Conservation (phyloP, 495 filamentous ascomycete genomes). For the Elasticomyces elasticus region DNA sequence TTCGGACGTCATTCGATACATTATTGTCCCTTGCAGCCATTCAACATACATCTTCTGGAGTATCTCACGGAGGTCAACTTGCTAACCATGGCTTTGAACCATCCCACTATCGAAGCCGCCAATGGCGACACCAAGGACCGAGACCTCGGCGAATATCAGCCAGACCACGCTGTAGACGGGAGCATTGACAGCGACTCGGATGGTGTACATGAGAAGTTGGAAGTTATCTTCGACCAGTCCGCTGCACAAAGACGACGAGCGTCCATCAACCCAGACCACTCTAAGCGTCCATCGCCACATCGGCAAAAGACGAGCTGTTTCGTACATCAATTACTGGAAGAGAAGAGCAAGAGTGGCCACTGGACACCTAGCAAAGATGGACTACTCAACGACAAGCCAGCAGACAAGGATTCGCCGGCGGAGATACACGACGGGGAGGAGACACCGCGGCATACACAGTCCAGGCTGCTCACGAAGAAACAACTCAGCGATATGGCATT, state of each 20-base stretch:
- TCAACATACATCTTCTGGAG: too few relatives aligned
- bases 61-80: too few relatives aligned
- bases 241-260: slow-evolving; percentile 75
- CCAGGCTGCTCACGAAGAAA: slow-evolving; percentile 73
- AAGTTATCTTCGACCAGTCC: slow-evolving; percentile 68
- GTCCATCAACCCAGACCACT: slow-evolving; percentile 53
- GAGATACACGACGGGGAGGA: slow-evolving; percentile 17
- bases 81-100: background rate
- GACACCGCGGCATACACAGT: slow-evolving; percentile 36
- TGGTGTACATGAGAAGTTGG: slow-evolving; percentile 25
- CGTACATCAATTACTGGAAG: slow-evolving; percentile 64
- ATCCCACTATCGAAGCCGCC: background rate
- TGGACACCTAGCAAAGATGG: slow-evolving; percentile 24
- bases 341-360: slow-evolving; percentile 39
- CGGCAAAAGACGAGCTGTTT: slow-evolving; percentile 61
- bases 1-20: too few relatives aligned
- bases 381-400: slow-evolving; percentile 21
- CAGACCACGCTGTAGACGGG: background rate
- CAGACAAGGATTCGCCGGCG: slow-evolving; percentile 30
- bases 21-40: too few relatives aligned
- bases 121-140: slow-evolving; percentile 1
- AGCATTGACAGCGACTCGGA: slow-evolving; percentile 24
- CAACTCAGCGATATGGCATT: slow-evolving; percentile 93
- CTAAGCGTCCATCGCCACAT: slow-evolving; percentile 27
- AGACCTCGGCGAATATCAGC: slow-evolving; percentile 1